Evolutionary conservation across 495 filamentous ascomycete species (phyloP), one percentile per base, ranked within the genome.

Genomic region (Gamarada debralockiae): DNA sequence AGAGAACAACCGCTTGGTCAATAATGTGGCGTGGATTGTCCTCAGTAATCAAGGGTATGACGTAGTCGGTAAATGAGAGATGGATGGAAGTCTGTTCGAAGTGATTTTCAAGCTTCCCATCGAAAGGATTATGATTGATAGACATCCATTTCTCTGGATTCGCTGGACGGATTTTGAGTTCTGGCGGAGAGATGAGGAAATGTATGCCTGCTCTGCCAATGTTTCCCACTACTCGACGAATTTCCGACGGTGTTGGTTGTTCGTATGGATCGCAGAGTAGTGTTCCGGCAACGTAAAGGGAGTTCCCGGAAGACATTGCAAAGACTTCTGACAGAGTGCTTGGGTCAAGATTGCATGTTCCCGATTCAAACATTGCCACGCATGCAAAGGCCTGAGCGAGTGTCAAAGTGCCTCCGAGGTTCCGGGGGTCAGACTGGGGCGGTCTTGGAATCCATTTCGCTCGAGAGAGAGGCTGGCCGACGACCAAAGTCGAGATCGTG

Each of bases 61-160:
- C 45, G 21, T 51, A 69, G 1, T 56, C 56, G 0, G 72, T 74
- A 56, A 73, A 73, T 3, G 68, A 71, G 0, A 74, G 50, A 51
- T 73, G 73, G 3, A 75, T 45, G 0, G 72, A 71, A 17, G 65
- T 70, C 5, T 55, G 41, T 15, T 47, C 6, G 46, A 74, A 74
- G 45, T 41, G 38, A 48, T 67, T 56, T 24, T 57, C 52, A 0
- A 55, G 8, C 18, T 55, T 13, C 9, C 68, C 67, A 50, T 70
- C 64, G 45, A 65, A 74, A 0, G 17, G 15, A 0, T 41, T 10
- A 43, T 69, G 66, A 38, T 61, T 52, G 10, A 73, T 57, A 6
- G 55, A 15, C 18, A 49, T 38, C 59, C 60, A 69, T n/a, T 43
- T 31, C 1, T 57, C 53, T 2, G 49, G 34, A 33, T 55, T 37